Evolutionary conservation across 179 eudicot genomes (phyloP), one percentile per base, ranked within the genome.

Genomic region (Spinacia oleracea): DNA sequence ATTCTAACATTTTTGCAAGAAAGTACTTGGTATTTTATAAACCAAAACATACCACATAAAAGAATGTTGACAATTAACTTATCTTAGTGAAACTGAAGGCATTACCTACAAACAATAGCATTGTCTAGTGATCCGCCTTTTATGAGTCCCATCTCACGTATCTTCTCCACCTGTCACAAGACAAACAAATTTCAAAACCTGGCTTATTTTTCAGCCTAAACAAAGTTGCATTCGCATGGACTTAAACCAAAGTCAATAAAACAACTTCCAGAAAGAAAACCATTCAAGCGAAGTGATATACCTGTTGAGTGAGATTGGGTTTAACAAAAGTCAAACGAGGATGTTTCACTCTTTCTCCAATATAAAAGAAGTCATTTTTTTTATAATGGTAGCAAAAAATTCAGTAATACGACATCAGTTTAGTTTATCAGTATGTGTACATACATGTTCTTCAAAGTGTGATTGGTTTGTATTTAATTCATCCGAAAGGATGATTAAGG

Each of bases 111-210:
- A 79, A 93, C 83, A 76, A 93, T 85, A 75, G 99, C 98, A 81
- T 92, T 96, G 74, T 91, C 91, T 76, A 85, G 60, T n/a, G 98
- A 89, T n/a, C 99, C 99, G 31, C 99, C 99, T 84, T 89, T 90
- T 42, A 92, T 90, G 77, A 96, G 93, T 74, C 98, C 98, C 73
- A 88, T 85, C 27, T 81, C 87, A 31, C 87, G 92, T 93, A 96
- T 85, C 70, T 76, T 79, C 83, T 91, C 91, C 63, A 96, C 97
- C 99, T 96, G 90, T 66, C 83, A 81, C 31, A 42, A 56, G 72
- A 75, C 46, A 21, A 85, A 75, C 62, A 21, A 42, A 35, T 31
- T 14, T 77, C 72, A 51, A 48, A 62, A 62, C 51, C 55, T 32
- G 35, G 50, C 35, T 11, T 1, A 29, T 46, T 16, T 64, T 29